phyloP scores from a whole-genome alignment of 2,329 filamentous ascomycete genomes.

The Botrytis tulipae region DNA sequence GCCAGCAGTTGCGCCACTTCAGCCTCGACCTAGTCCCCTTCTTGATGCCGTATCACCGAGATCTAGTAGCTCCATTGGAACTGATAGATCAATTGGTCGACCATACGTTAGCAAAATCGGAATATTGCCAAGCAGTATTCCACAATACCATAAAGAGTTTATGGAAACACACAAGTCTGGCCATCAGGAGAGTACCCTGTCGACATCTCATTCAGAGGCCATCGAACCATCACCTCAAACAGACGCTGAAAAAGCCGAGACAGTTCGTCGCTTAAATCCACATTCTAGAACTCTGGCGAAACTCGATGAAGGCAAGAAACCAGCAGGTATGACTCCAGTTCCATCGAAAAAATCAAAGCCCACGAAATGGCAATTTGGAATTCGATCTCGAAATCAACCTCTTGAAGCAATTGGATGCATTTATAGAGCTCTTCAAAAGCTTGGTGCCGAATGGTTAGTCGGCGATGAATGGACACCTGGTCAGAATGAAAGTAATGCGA shows the following conservation, averaged over 20 bases:
- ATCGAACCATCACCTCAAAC: slow-evolving; percentile 46
- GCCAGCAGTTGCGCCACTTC: slow-evolving; percentile 14
- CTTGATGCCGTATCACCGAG: slow-evolving; percentile 37
- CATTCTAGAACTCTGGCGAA: slow-evolving; percentile 72
- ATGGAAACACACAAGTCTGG: slow-evolving; percentile 70
- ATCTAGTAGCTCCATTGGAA: slow-evolving; percentile 37
- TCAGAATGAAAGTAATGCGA: background rate
- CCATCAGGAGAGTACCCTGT: slow-evolving; percentile 42
- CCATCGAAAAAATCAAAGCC: slow-evolving; percentile 72
- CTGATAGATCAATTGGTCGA: slow-evolving; percentile 34
- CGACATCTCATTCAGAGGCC: slow-evolving; percentile 43
- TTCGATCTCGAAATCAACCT: slow-evolving; percentile 88
- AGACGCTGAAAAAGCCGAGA: slow-evolving; percentile 77
- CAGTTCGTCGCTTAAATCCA: slow-evolving; percentile 76
- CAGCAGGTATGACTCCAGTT: slow-evolving; percentile 62
- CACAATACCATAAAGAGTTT: slow-evolving; percentile 85
- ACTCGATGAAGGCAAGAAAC: slow-evolving; percentile 62
- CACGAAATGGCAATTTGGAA: slow-evolving; percentile 97
- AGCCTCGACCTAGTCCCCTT: slow-evolving; percentile 30
- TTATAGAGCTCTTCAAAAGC: slow-evolving; percentile 83
- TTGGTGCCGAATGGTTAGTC: slow-evolving; percentile 84
- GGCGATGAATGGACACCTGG: slow-evolving; percentile 53
- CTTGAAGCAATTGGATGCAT: slow-evolving; percentile 94
- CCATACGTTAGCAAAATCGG: slow-evolving; percentile 73
- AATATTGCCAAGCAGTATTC: slow-evolving; percentile 86